A percentile compares a stretch with the other conserved stretches of the same genome.
Conservation (phyloP, 257 asterid species). For the Primulina tabacum region DNA sequence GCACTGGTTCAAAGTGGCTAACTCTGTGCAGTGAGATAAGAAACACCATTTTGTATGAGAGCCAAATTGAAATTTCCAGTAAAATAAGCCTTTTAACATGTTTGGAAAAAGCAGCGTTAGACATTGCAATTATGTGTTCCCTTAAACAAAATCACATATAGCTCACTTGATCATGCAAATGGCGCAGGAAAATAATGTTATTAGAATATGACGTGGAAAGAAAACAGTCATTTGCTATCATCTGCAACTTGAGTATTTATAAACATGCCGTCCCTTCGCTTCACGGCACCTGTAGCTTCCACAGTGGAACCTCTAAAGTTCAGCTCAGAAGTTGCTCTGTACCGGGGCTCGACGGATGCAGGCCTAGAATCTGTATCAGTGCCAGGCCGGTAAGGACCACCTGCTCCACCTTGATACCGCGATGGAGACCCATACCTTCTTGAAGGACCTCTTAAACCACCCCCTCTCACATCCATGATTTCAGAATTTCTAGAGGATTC, state of each 20-base stretch:
- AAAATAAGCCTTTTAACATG: conserved; percentile 1
- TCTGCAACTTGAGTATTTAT: conserved; percentile 58
- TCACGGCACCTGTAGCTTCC: conserved; percentile 51
- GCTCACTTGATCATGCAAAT: conserved; percentile 17
- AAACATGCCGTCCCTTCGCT: conserved; percentile 61
- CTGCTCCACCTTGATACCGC: conserved; percentile 48
- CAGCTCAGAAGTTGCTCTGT: conserved; percentile 53
- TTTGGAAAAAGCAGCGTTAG: conserved; percentile 17
- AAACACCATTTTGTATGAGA: too few relatives aligned
- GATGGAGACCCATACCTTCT: conserved; percentile 79
- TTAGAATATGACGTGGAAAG: conserved; percentile 5
- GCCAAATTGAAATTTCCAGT: neutral
- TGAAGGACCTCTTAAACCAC: conserved; percentile 54
- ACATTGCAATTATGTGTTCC: conserved; percentile 30
- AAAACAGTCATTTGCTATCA: conserved; percentile 43
- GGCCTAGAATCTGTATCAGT: conserved; percentile 53
- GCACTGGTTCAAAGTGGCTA: neutral
- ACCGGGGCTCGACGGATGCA: conserved; percentile 56
- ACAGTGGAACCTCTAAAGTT: conserved; percentile 63
- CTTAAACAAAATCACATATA: conserved; percentile 32
- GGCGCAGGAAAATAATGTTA: conserved; percentile 16
- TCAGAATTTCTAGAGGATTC: conserved; percentile 73
- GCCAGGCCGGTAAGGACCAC: conserved; percentile 47
- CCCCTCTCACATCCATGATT: conserved; percentile 58
- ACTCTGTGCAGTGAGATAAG: too few relatives aligned